Base-by-base conservation (phyloP, 257 asterid genomes). In the Scutellaria galericulata region DNA sequence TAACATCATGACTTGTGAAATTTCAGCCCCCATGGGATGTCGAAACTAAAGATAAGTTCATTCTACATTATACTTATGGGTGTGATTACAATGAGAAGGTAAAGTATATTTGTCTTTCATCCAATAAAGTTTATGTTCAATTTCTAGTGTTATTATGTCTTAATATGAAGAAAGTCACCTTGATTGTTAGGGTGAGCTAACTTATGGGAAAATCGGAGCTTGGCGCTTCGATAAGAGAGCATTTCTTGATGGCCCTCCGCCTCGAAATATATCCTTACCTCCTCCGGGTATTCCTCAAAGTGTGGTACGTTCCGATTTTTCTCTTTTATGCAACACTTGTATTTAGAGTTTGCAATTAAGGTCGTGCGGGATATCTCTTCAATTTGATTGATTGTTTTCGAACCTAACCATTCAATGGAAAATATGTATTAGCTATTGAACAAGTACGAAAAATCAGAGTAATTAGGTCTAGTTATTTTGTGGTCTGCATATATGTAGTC, bases 21-120 rank as follows among this genome's bases (percentile, higher is more conserved):
- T 84, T 74, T 77, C 85, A 88, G 95, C 89, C 95, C 18, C 95
- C 95, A 2, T 88, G 83, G 82, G 95, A 88, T 75, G 13, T 56
- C 64, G 83, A 74, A 81, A 80, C 69, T 31, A 35, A 68, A 31
- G 75, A 84, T 31, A 83, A 59, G 66, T 84, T 62, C 44, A 88
- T 88, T 73, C 81, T 88, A 59, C 92, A 88, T 81, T 88, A 68
- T 71, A 86, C 95, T 10, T 86, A 86, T 20, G 83, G 75, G 22
- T 77, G 80, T 66, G 85, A 84, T 72, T 86, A 77, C 81, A 84
- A 70, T 70, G 63, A 72, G 66, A 76, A 86, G 91, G 95, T 88
- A 70, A 64, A 50, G 13, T 27, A 64, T 0, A 7, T 9, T 37
- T 7, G 12, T 10, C 46, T 22, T 68, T 22, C 44, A 61, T 57